phyloP scores from a whole-genome alignment of 2,329 filamentous ascomycete species.

The Ustulina deusta region DNA sequence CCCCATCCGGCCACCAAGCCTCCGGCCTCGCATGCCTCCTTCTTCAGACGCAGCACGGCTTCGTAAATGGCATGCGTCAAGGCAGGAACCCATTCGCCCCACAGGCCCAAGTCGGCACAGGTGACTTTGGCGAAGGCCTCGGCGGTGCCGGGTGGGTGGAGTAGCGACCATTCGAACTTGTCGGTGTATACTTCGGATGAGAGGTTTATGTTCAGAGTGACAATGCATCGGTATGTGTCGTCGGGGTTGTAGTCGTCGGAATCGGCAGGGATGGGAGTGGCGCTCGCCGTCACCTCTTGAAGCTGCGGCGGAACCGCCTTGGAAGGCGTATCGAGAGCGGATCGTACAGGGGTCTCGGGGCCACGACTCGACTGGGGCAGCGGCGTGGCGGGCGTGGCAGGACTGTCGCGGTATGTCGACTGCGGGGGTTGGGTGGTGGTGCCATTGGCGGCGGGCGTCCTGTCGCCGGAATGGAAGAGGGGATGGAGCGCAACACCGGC shows the following conservation, averaged over 20 bases:
- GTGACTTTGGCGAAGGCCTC: slow-evolving; percentile 94
- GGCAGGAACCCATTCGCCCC: slow-evolving; percentile 92
- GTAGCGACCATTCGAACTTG: slow-evolving; percentile 96
- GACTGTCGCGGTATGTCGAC: slow-evolving; percentile 52
- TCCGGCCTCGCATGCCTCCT: slow-evolving; percentile 93
- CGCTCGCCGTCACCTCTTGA: slow-evolving; percentile 75
- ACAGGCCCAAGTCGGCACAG: slow-evolving; percentile 88
- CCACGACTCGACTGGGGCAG: slow-evolving; percentile 59
- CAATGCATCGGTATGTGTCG: slow-evolving; percentile 93
- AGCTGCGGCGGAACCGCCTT: slow-evolving; percentile 59
- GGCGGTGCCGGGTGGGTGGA: slow-evolving; percentile 90
- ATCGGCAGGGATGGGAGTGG: slow-evolving; percentile 71
- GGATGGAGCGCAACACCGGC: slow-evolving; percentile 94
- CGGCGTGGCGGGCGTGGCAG: slow-evolving; percentile 58
- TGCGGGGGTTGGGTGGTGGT: slow-evolving; percentile 37
- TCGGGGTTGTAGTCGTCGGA: slow-evolving; percentile 87
- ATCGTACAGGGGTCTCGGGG: slow-evolving; percentile 68
- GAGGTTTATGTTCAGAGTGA: slow-evolving; percentile 90
- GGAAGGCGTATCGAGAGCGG: slow-evolving; percentile 64
- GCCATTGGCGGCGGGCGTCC: slow-evolving; percentile 42
- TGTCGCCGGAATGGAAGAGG: slow-evolving; percentile 76
- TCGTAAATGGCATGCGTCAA: slow-evolving; percentile 98
- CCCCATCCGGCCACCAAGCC: slow-evolving; percentile 82
- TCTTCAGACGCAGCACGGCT: slow-evolving; percentile 90
- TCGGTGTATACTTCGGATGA: slow-evolving; percentile 93